These are phyloP conservation scores for Theileria sp. DNA, from an alignment of 169 alveolate genomes.

Conservation along the genomic window DNA sequence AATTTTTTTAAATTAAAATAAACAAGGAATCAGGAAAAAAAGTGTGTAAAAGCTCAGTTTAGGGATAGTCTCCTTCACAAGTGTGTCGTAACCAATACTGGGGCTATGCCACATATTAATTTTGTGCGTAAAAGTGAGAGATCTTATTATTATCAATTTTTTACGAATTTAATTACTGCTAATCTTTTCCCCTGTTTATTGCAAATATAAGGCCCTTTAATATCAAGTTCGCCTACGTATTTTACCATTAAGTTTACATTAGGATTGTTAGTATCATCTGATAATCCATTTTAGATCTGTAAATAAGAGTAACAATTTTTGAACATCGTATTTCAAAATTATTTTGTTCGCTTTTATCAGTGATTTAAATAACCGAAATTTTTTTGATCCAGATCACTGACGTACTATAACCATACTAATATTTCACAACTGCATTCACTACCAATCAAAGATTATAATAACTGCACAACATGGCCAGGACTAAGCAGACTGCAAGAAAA, in stretches of 20 bases:
- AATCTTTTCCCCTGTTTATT: neutral
- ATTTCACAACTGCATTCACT: neutral
- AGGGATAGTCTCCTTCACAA: neutral
- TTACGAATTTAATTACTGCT: neutral
- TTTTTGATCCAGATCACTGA: neutral
- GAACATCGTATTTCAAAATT: neutral
- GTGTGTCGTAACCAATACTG: constrained; percentile 8
- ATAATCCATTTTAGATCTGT: neutral
- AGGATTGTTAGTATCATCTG: neutral
- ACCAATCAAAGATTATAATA: neutral
- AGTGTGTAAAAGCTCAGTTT: neutral
- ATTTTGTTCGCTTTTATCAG: neutral
- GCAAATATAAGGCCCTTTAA: neutral
- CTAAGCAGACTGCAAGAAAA: constrained; percentile 97
- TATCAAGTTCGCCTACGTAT: neutral
- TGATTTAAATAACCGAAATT: neutral
- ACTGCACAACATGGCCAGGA: constrained; percentile 90
- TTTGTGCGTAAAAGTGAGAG: constrained; percentile 12
- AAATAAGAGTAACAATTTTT: neutral
- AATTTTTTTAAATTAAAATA: no score
- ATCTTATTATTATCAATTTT: neutral
- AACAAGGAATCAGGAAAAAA: neutral
- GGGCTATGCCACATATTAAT: constrained; percentile 9
- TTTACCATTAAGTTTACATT: neutral
- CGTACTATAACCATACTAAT: neutral